phyloP scores from a whole-genome alignment of 148 eudicot genomes.

The Fagopyrum esculentum region DNA sequence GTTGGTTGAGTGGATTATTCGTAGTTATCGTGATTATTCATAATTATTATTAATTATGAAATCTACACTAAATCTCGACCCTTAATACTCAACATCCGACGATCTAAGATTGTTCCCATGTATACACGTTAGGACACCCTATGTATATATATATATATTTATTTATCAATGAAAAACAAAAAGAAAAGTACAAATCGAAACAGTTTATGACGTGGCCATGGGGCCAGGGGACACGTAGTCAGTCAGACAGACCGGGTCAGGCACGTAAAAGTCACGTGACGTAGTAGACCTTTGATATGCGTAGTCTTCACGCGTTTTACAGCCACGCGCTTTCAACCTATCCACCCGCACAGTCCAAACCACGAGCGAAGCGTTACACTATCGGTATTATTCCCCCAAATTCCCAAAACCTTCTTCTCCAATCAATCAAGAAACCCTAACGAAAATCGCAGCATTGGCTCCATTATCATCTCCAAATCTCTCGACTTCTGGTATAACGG shows the following conservation, averaged over 20 bases:
- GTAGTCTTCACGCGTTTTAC: neutral
- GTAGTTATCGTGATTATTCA: no score
- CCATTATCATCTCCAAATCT: neutral
- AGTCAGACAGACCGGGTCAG: neutral
- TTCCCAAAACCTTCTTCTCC: neutral
- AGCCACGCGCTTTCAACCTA: neutral
- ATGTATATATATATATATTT: no score
- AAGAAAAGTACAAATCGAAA: neutral
- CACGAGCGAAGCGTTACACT: neutral
- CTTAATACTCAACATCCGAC: no score
- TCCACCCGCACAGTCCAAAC: neutral
- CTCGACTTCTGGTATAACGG: neutral
- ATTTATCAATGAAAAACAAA: no score
- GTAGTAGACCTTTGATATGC: neutral
- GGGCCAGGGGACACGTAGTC: neutral
- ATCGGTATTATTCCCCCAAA: neutral
- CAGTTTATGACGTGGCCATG: neutral
- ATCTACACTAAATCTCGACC: no score
- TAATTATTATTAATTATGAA: no score
- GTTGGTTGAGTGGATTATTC: no score
- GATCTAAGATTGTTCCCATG: no score
- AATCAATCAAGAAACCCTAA: conserved; percentile 1
- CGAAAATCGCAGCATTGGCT: neutral
- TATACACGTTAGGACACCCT: no score
- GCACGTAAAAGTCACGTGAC: neutral